These are phyloP conservation scores for Neurospora africana DNA, from an alignment of 495 filamentous ascomycete genomes.

Conservation along the genomic window DNA sequence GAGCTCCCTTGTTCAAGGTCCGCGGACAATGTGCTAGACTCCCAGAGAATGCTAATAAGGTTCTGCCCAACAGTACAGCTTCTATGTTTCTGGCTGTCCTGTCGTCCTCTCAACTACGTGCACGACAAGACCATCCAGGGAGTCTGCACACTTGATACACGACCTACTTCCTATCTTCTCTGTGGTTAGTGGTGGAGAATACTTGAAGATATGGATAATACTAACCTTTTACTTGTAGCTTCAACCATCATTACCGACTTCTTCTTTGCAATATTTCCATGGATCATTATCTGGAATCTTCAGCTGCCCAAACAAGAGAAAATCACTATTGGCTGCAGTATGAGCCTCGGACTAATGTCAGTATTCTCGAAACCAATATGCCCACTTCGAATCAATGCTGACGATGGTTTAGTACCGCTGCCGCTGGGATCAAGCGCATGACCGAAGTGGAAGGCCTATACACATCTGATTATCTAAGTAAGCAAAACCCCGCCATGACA, in stretches of 20 bases:
- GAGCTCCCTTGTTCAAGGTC: neutral
- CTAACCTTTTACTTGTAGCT: neutral
- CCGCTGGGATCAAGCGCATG: slow-evolving; percentile 14
- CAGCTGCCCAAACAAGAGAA: slow-evolving; percentile 38
- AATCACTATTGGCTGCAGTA: slow-evolving; percentile 33
- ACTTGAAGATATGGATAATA: neutral
- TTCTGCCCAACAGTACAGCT: slow-evolving; percentile 16
- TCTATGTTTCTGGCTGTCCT: slow-evolving; percentile 16
- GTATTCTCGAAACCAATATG: slow-evolving; percentile 4
- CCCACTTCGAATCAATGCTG: neutral
- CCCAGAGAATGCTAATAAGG: neutral
- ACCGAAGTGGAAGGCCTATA: slow-evolving; percentile 13
- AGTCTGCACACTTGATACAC: slow-evolving; percentile 12
- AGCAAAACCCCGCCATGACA: neutral
- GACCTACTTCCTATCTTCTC: slow-evolving; percentile 14
- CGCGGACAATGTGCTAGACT: neutral
- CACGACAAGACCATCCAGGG: slow-evolving; percentile 13
- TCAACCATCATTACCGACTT: slow-evolving; percentile 30
- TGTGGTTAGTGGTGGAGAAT: slow-evolving; percentile 2
- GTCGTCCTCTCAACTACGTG: slow-evolving; percentile 12
- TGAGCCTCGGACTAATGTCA: slow-evolving; percentile 41
- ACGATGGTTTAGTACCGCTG: slow-evolving; percentile 8
- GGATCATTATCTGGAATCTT: slow-evolving; percentile 38
- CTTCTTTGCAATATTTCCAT: slow-evolving; percentile 35
- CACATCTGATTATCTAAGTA: slow-evolving; percentile 12